These are phyloP conservation scores for Posidonia australis DNA, from an alignment of 106 monocot species.

Conservation along the genomic window DNA sequence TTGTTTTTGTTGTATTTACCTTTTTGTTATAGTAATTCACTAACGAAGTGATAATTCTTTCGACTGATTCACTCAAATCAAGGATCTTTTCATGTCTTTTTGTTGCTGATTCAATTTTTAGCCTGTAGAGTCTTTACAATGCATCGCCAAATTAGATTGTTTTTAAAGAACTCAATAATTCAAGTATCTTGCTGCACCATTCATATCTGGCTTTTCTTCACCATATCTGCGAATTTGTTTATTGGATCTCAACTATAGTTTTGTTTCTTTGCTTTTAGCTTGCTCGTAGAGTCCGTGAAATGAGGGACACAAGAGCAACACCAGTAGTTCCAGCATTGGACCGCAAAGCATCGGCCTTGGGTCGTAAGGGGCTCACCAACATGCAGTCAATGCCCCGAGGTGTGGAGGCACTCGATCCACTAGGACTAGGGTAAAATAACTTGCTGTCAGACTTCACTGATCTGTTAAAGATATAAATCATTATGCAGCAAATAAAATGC, in stretches of 20 bases:
- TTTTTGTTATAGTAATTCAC: no score
- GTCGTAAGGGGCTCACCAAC: conserved; percentile 58
- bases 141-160: no score
- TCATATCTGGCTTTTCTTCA: no score
- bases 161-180: no score
- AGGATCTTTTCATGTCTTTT: background rate
- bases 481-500: no score
- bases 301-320: conserved; percentile 75
- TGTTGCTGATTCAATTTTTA: background rate
- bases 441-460: background rate
- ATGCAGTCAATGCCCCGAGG: conserved; percentile 84
- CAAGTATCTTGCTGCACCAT: no score
- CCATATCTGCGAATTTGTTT: no score
- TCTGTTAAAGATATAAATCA: background rate
- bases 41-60: no score
- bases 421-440: conserved; percentile 73
- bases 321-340: conserved; percentile 46
- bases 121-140: no score
- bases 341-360: conserved; percentile 35
- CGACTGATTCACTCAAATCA: no score
- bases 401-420: conserved; percentile 91
- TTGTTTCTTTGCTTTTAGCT: conserved; percentile 39
- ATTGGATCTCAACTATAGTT: background rate
- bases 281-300: conserved; percentile 88
- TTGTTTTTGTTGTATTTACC: no score